phyloP scores from a whole-genome alignment of 441 rosid genomes.

The Rhodomyrtus psidioides region DNA sequence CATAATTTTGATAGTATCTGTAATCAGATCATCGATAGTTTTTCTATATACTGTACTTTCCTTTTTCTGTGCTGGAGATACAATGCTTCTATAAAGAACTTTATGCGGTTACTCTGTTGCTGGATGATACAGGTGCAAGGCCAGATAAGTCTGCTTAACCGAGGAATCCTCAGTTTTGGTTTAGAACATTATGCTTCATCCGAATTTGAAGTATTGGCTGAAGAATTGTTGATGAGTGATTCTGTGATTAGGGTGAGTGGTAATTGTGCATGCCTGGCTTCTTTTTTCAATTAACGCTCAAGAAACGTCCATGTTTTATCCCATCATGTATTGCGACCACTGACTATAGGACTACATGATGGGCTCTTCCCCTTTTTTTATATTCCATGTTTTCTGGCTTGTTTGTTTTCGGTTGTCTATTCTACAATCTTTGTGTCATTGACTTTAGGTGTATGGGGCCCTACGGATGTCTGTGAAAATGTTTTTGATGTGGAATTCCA shows the following conservation, averaged over 20 bases:
- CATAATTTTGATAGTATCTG: not conserved
- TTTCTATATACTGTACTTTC: not conserved
- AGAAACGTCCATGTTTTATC: not conserved
- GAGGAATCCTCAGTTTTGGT: conserved; percentile 76
- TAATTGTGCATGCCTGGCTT: not conserved
- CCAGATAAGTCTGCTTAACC: conserved; percentile 53
- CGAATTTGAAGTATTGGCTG: conserved; percentile 88
- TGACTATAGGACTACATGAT: not conserved
- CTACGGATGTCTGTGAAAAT: conserved; percentile 88
- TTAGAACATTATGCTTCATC: conserved; percentile 76
- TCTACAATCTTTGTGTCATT: not conserved
- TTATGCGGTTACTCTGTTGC: not conserved
- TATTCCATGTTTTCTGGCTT: not conserved
- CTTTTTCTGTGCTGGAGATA: not conserved
- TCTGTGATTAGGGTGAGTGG: conserved; percentile 65
- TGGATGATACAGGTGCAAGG: conserved; percentile 59
- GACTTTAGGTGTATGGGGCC: conserved; percentile 69
- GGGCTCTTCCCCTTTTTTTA: not conserved
- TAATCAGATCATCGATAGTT: not conserved
- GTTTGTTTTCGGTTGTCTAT: not conserved
- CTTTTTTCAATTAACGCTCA: not conserved
- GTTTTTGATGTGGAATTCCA: conserved; percentile 89
- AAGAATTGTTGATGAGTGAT: conserved; percentile 89
- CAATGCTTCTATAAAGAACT: not conserved
- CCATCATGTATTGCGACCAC: not conserved